Conservation (phyloP, 768 basidiomycete species). For the Udeniomyces megalosporus region DNA sequence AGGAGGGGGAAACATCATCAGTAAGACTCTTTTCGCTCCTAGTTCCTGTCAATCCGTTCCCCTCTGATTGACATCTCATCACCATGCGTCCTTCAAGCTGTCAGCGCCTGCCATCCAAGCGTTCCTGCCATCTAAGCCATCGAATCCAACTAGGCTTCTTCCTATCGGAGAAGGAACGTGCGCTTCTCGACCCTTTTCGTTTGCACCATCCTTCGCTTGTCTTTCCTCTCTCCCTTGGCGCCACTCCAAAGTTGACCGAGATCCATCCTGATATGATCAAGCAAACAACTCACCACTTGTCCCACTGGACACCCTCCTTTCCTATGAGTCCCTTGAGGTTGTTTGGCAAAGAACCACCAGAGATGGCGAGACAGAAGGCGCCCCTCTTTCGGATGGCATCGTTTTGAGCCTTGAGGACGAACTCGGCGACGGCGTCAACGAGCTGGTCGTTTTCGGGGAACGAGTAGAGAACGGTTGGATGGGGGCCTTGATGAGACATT, state of each 20-base stretch:
- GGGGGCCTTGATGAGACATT: slow-evolving; percentile 32
- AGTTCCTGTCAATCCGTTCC: too few relatives aligned
- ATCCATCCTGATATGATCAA: neutral
- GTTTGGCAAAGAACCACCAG: slow-evolving; percentile 79
- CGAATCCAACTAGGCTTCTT: too few relatives aligned
- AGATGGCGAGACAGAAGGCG: slow-evolving; percentile 80
- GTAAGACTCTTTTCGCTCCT: too few relatives aligned
- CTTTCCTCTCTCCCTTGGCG: neutral
- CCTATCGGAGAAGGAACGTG: too few relatives aligned
- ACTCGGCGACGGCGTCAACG: slow-evolving; percentile 52
- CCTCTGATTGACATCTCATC: too few relatives aligned
- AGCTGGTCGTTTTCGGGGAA: slow-evolving; percentile 47
- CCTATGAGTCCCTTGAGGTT: slow-evolving; percentile 54
- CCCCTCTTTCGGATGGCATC: slow-evolving; percentile 78
- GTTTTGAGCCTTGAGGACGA: slow-evolving; percentile 71
- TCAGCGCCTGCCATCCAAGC: too few relatives aligned
- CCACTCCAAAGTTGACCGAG: too few relatives aligned
- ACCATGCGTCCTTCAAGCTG: too few relatives aligned
- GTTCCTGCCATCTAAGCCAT: too few relatives aligned
- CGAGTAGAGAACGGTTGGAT: slow-evolving; percentile 52
- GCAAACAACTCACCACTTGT: slow-evolving; percentile 56
- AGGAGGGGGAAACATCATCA: too few relatives aligned
- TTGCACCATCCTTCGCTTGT: neutral
- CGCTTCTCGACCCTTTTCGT: too few relatives aligned
- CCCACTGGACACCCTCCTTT: slow-evolving; percentile 60